Evolutionary conservation across 1,284 basidiomycete genomes (phyloP), one percentile per base, ranked within the genome.

Genomic region (Afroboletus lepidellus): DNA sequence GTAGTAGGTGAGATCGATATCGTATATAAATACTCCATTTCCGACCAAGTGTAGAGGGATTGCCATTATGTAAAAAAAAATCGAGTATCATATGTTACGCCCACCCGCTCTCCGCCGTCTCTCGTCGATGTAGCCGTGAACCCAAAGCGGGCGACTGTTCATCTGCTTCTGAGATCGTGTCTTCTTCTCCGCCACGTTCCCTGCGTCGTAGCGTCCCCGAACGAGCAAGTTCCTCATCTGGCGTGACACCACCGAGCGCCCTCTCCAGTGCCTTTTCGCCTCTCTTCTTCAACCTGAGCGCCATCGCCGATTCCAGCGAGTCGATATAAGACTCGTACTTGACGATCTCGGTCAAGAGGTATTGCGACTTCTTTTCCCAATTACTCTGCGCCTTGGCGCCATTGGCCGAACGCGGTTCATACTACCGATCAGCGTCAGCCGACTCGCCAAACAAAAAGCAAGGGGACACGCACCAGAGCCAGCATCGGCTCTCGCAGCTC

Each of bases 281-380:
- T 51, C 91, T 82, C 66, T 85, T 91, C 74, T 90, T 91, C 52
- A 94, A 72, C 42, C 92, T 83, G 36, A 94, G 77, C 8, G 75
- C 73, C 81, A 95, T 94, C 23, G 89, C 93, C 16, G 77, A 72
- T 64, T 87, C 82, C 25, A 99, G 76, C 8, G 90, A 90, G 57
- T 97, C 93, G 54, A 94, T 86, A 70, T 99, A 99, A n/a, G 88
- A 90, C 48, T 93, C 86, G 71, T 97, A 99, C 69, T 98, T 98
- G 67, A 94, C 90, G 45, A 94, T 91, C 72, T 99, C 96, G 15
- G 87, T 84, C 50, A 95, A 77, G 39, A 98, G 74, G 69, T 92
- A 92, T 64, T 91, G 85, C 8, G 89, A 92, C 67, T 92, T 94
- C 62, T 86, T 87, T 69, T 93, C 90, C 94, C 95, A 99, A 68